These are phyloP conservation scores for Suillus variegatus DNA, from an alignment of 768 basidiomycete species.

Conservation along the genomic window DNA sequence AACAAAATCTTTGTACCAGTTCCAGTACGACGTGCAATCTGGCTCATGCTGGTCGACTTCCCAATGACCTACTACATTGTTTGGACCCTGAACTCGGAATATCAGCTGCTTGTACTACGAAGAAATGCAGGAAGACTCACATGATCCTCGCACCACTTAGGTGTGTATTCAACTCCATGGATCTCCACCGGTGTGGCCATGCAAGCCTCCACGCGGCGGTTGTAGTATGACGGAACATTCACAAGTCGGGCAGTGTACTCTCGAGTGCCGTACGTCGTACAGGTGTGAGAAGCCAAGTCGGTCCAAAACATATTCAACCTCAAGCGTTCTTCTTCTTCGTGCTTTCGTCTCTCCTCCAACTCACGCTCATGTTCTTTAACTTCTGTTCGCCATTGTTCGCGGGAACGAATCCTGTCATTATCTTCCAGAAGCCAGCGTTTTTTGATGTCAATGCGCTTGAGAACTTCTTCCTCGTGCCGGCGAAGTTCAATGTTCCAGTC, in stretches of 20 bases:
- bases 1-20: constrained; percentile 22
- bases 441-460: constrained; percentile 13
- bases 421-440: constrained; percentile 23
- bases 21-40: constrained; percentile 27
- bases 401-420: neutral
- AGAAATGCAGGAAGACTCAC: constrained; percentile 10
- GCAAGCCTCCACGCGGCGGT: constrained; percentile 22
- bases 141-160: constrained; percentile 23
- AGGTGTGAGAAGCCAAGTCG: constrained; percentile 18
- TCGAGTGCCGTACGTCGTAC: constrained; percentile 28
- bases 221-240: constrained; percentile 29
- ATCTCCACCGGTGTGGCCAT: constrained; percentile 23
- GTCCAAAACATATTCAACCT: constrained; percentile 3
- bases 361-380: neutral
- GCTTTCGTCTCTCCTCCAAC: neutral
- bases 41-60: constrained; percentile 27
- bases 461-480: constrained; percentile 18
- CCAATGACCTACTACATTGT: constrained; percentile 27
- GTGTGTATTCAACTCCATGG: constrained; percentile 20
- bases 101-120: constrained; percentile 3
- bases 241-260: constrained; percentile 31
- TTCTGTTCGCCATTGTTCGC: neutral
- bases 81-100: constrained; percentile 14
- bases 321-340: constrained; percentile 21
- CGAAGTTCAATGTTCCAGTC: constrained; percentile 22